Conservation (phyloP, 2,329 filamentous ascomycete species). For the Talaromyces funiculosus region DNA sequence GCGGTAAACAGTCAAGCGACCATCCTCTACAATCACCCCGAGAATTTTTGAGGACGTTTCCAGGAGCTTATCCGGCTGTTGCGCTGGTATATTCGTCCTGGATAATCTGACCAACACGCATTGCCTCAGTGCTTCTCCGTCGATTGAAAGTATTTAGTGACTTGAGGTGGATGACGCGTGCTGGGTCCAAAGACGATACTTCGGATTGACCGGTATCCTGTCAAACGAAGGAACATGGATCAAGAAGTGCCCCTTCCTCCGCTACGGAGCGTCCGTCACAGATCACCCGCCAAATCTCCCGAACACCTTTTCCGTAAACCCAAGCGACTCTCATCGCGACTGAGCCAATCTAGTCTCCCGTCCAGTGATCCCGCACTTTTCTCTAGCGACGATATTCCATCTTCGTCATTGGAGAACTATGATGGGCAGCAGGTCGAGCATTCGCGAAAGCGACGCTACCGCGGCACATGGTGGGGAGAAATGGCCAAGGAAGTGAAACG, state of each 20-base stretch:
- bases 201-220: neutral
- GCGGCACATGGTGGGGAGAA: constrained; percentile 43
- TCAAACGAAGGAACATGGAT: neutral
- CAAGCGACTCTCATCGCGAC: constrained; percentile 19
- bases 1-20: constrained; percentile 14
- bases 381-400: constrained; percentile 44
- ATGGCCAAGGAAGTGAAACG: constrained; percentile 32
- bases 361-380: constrained; percentile 44
- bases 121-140: too few relatives aligned
- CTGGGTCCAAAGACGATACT: neutral
- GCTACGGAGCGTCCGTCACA: constrained; percentile 31
- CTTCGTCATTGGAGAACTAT: constrained; percentile 42
- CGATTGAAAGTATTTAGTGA: neutral
- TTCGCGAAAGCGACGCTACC: constrained; percentile 34
- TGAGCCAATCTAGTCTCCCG: constrained; percentile 33
- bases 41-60: neutral
- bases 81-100: constrained; percentile 11
- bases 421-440: constrained; percentile 14
- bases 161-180: neutral
- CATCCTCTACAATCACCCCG: neutral
- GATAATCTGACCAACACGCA: too few relatives aligned
- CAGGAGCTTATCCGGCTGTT: constrained; percentile 7
- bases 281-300: constrained; percentile 23
- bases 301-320: constrained; percentile 12
- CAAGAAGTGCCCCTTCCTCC: constrained; percentile 33